Evolutionary conservation across 2,329 filamentous ascomycete species (phyloP).

Genomic region (Pezicula carpinea): DNA sequence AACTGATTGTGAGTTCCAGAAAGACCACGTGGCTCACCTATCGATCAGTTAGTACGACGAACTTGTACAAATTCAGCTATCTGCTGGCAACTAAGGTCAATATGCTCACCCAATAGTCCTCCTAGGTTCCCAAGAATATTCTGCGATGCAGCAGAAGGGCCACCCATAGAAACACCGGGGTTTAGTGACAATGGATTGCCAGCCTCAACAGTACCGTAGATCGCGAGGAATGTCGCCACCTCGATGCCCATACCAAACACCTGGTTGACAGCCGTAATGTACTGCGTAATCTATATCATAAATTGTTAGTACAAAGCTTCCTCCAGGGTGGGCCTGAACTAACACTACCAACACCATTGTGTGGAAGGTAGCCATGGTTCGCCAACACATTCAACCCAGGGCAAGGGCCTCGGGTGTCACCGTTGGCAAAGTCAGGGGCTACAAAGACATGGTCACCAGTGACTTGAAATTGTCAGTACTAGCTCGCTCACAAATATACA

Average conservation of each 20-base stretch:
- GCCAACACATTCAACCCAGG: constrained; percentile 34
- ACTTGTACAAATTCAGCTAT: neutral
- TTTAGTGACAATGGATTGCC: constrained; percentile 38
- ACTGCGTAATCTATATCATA: neutral
- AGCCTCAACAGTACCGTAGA: constrained; percentile 36
- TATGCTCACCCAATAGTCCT: neutral
- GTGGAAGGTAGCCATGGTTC: constrained; percentile 34
- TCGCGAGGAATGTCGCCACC: constrained; percentile 30
- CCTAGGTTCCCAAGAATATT: neutral
- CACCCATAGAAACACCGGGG: constrained; percentile 38
- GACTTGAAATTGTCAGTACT: no score
- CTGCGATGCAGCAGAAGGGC: neutral
- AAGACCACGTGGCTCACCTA: constrained; percentile 14
- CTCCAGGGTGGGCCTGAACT: neutral
- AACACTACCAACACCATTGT: constrained; percentile 24
- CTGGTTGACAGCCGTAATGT: neutral
- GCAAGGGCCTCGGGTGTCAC: constrained; percentile 34
- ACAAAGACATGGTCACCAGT: neutral
- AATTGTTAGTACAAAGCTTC: neutral
- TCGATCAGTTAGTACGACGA: neutral
- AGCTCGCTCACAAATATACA: no score
- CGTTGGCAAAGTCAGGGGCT: neutral
- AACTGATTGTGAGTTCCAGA: constrained; percentile 17
- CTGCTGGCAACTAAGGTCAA: no score
- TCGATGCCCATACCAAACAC: constrained; percentile 37